Evolutionary conservation across 495 filamentous ascomycete genomes (phyloP).

Genomic region (Viridothelium virens): DNA sequence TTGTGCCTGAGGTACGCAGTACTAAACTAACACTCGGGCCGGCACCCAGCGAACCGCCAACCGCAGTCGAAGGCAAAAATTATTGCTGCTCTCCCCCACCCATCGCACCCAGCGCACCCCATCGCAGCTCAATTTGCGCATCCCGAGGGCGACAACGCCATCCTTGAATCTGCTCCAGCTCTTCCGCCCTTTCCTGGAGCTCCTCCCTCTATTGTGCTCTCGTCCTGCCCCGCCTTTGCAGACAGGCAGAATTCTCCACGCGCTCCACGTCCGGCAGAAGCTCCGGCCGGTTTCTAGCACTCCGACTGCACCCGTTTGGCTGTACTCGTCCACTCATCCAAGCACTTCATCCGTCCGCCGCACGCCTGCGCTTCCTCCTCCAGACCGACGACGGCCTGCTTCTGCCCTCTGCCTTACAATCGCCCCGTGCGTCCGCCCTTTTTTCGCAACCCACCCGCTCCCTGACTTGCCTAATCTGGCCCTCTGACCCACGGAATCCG

Average conservation of each 20-base stretch:
- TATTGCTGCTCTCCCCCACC: not conserved
- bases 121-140: constrained; percentile 4
- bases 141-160: not conserved
- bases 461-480: not conserved
- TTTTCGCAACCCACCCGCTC: not conserved
- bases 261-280: not conserved
- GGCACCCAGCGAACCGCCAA: not conserved
- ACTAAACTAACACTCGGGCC: constrained; percentile 8
- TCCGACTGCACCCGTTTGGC: constrained; percentile 7
- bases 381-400: not conserved
- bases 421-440: not conserved
- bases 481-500: not conserved
- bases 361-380: not conserved
- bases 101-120: not conserved
- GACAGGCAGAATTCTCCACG: constrained; percentile 2
- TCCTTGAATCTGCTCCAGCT: not conserved
- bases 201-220: not conserved
- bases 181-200: not conserved
- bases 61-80: constrained; percentile 2
- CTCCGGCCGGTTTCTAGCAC: not conserved
- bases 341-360: not conserved
- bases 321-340: not conserved
- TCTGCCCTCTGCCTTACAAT: not conserved
- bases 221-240: constrained; percentile 3
- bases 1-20: too few species aligned